Percentiles rank a stretch among this genome's conserved stretches.
phyloP scores from a whole-genome alignment of 2,329 filamentous ascomycete genomes.

The Aspergillus latus region DNA sequence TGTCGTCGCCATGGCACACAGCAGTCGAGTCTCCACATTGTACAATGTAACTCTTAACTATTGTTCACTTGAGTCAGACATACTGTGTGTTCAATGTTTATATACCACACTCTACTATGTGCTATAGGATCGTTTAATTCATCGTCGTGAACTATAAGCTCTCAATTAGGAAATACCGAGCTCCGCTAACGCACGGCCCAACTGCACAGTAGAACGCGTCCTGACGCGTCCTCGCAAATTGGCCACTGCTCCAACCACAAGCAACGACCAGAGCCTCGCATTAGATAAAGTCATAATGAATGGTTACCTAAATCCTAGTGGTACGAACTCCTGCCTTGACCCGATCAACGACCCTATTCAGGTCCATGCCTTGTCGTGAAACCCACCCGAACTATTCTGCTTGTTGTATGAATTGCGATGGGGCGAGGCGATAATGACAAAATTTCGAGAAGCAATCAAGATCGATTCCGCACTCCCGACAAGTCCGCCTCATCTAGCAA shows the following conservation, averaged over 20 bases:
- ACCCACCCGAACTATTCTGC: neutral
- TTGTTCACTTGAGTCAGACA: too few species aligned
- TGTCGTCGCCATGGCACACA: conserved; percentile 13
- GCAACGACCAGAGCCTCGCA: conserved; percentile 9
- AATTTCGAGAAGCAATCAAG: conserved; percentile 8
- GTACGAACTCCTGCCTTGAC: neutral
- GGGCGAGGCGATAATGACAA: conserved; percentile 20
- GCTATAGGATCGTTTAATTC: too few species aligned
- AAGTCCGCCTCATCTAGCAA: conserved; percentile 19
- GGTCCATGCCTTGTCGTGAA: conserved; percentile 17
- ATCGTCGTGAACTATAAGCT: neutral
- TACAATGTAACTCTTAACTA: too few species aligned
- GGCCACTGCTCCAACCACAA: neutral
- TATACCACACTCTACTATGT: too few species aligned
- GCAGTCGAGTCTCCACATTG: too few species aligned
- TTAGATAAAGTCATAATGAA: conserved; percentile 6
- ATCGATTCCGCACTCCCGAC: conserved; percentile 26
- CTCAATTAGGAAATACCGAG: neutral
- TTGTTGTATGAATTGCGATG: conserved; percentile 28
- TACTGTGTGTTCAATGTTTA: too few species aligned
- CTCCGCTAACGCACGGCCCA: conserved; percentile 11
- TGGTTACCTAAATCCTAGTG: neutral
- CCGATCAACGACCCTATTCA: conserved; percentile 4
- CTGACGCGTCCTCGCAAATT: conserved; percentile 3
- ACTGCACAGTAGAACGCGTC: conserved; percentile 11